Conservation (phyloP, 176 grass and related monocot species). For the Panicum miliaceum region DNA sequence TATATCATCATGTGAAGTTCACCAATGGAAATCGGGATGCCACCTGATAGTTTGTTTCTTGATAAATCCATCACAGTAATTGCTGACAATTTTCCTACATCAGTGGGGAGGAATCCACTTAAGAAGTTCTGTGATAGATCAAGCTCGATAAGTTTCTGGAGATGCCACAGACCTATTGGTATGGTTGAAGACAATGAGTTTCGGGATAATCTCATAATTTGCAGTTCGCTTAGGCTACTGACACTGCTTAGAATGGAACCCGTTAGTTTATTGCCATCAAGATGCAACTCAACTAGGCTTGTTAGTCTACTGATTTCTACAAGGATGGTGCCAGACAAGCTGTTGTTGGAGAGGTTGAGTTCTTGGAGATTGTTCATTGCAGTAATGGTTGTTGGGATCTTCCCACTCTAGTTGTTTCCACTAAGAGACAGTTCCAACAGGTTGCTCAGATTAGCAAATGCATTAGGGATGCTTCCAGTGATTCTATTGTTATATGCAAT, state of each 20-base stretch:
- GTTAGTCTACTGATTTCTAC: conserved; percentile 32
- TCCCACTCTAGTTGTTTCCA: conserved; percentile 39
- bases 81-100: conserved; percentile 31
- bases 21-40: conserved; percentile 32
- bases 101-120: conserved; percentile 3
- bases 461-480: conserved; percentile 27
- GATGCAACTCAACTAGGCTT: conserved; percentile 20
- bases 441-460: conserved; percentile 33
- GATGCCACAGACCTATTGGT: conserved; percentile 31
- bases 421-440: conserved; percentile 19
- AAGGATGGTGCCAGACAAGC: conserved; percentile 36
- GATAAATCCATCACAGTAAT: conserved; percentile 37
- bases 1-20: conserved; percentile 38
- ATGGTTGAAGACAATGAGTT: conserved; percentile 43
- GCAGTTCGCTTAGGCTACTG: conserved; percentile 25
- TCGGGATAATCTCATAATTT: conserved; percentile 2
- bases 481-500: conserved; percentile 16
- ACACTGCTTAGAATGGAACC: conserved; percentile 31
- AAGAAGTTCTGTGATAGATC: conserved; percentile 44
- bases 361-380: conserved; percentile 26
- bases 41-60: conserved; percentile 40
- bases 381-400: conserved; percentile 15
- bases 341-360: conserved; percentile 39
- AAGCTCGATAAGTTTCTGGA: conserved; percentile 42
- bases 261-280: conserved; percentile 35